phyloP scores from a whole-genome alignment of 768 basidiomycete genomes.

The Pulveroboletus sp. region DNA sequence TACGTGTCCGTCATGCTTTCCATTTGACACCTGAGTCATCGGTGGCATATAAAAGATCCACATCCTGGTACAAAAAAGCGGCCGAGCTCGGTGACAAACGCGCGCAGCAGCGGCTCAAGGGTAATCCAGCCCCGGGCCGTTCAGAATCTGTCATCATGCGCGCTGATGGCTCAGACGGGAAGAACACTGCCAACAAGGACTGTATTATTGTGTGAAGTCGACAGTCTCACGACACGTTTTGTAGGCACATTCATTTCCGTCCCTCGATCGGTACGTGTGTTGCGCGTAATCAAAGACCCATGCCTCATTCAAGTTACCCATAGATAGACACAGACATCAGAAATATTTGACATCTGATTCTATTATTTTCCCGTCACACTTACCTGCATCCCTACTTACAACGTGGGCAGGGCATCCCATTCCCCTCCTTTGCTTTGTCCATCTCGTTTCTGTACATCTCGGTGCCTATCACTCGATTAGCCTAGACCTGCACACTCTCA shows the following conservation, averaged over 20 bases:
- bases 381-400: slow-evolving; percentile 3
- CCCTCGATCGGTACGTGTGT: neutral
- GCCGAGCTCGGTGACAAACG: slow-evolving; percentile 93
- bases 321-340: slow-evolving; percentile 20
- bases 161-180: slow-evolving; percentile 43
- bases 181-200: slow-evolving; percentile 62
- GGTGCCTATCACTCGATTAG: neutral
- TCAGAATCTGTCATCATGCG: slow-evolving; percentile 60
- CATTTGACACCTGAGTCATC: slow-evolving; percentile 2
- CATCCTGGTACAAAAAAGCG: slow-evolving; percentile 82
- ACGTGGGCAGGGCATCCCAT: neutral
- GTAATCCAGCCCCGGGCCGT: slow-evolving; percentile 54
- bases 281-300: slow-evolving; percentile 2
- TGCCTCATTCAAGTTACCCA: slow-evolving; percentile 10
- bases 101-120: slow-evolving; percentile 75
- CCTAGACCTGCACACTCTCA: slow-evolving; percentile 3
- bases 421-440: slow-evolving; percentile 8
- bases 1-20: slow-evolving; percentile 36
- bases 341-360: slow-evolving; percentile 9
- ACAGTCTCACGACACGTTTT: neutral
- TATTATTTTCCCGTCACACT: slow-evolving; percentile 6
- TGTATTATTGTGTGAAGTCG: slow-evolving; percentile 76
- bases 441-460: neutral
- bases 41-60: slow-evolving; percentile 44
- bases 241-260: slow-evolving; percentile 15